Conservation (phyloP, 495 filamentous ascomycete species). For the Oidiodendron maius region DNA sequence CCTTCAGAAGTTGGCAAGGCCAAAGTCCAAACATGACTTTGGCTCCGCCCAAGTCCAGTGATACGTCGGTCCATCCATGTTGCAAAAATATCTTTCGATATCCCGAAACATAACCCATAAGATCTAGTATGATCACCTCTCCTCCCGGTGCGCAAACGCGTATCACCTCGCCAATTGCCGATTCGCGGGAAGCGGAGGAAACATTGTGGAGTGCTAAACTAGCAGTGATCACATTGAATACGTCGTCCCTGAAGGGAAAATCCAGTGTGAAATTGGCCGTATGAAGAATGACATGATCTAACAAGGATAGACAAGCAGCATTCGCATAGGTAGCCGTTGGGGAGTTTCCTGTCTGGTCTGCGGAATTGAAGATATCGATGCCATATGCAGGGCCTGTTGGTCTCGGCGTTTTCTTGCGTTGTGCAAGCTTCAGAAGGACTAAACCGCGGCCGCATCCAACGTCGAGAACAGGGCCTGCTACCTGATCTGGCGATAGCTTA, state of each 20-base stretch:
- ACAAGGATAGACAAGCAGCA: neutral
- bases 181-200: neutral
- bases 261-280: neutral
- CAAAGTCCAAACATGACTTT: neutral
- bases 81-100: neutral
- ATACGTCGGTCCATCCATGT: neutral
- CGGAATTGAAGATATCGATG: neutral
- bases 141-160: neutral
- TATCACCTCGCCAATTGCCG: neutral
- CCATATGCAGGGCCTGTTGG: neutral
- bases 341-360: neutral
- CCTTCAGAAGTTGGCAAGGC: neutral
- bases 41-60: neutral
- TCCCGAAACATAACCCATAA: neutral
- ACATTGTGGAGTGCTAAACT: neutral
- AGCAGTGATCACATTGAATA: neutral
- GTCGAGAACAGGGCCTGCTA: neutral
- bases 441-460: neutral
- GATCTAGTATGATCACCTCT: neutral
- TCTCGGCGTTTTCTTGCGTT: neutral
- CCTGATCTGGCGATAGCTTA: neutral
- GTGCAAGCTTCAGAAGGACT: neutral
- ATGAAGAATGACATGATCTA: neutral
- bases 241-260: neutral
- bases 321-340: neutral